Evolutionary conservation across 257 asterid species (phyloP).

Genomic region (Echites panduratus): DNA sequence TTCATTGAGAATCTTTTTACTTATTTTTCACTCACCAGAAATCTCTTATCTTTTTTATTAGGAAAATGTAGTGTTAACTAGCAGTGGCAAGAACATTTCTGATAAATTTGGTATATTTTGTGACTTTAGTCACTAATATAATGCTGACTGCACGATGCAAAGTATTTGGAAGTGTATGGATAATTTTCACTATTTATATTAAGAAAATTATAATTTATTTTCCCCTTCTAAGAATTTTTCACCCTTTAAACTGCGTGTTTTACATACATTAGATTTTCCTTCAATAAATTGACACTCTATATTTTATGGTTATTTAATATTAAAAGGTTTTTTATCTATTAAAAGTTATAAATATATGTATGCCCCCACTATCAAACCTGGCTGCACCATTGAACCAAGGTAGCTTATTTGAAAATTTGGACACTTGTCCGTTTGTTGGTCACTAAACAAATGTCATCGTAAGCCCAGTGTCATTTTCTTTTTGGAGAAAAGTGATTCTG

Average conservation of each 20-base stretch:
- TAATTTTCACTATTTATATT: no score
- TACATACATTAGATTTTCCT: no score
- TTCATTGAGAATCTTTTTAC: background rate
- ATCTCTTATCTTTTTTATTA: no score
- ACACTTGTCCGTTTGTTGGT: background rate
- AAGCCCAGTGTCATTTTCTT: background rate
- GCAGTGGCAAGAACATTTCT: background rate
- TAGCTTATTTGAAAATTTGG: background rate
- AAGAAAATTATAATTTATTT: no score
- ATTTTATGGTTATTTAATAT: background rate
- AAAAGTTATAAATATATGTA: no score
- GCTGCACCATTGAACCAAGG: background rate
- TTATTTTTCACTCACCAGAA: background rate
- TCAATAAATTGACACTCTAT: background rate
- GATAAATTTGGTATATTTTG: background rate
- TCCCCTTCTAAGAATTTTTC: background rate
- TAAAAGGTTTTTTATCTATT: no score
- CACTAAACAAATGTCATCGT: background rate
- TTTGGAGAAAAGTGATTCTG: background rate
- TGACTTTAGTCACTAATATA: background rate
- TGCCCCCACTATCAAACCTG: background rate
- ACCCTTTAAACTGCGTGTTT: background rate
- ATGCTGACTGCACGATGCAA: background rate
- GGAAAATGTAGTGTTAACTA: background rate
- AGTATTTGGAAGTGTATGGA: background rate